These are phyloP conservation scores for Neovahlkampfia damariscottae DNA, from an alignment of 78 protist genomes.

Conservation along the genomic window DNA sequence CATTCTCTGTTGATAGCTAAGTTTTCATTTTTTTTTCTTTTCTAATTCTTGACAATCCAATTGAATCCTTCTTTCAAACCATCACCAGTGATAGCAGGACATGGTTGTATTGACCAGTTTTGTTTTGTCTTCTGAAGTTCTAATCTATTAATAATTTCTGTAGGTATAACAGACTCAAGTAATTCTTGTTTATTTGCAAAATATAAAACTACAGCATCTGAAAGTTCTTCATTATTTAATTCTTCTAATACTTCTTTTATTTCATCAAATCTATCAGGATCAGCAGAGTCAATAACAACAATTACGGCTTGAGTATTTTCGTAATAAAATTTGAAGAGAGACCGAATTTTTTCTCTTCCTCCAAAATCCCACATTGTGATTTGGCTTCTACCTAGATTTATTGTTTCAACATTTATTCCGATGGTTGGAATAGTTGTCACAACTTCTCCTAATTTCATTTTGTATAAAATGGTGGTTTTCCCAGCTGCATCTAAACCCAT, in stretches of 20 bases:
- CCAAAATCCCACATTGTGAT: constrained; percentile 28
- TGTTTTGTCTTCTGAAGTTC: constrained; percentile 14
- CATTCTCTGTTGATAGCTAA: too few species aligned
- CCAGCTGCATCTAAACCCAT: constrained; percentile 84
- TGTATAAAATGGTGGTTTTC: constrained; percentile 28
- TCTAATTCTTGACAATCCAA: too few species aligned
- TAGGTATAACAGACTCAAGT: constrained; percentile 37
- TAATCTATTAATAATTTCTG: constrained; percentile 37
- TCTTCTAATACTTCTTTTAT: neutral
- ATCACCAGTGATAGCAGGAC: constrained; percentile 29
- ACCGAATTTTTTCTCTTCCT: constrained; percentile 30
- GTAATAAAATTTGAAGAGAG: constrained; percentile 28
- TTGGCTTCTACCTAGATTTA: too few species aligned
- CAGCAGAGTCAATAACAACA: constrained; percentile 23
- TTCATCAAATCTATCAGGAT: constrained; percentile 2
- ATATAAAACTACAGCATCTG: constrained; percentile 54
- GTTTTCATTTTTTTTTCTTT: too few species aligned
- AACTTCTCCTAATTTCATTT: constrained; percentile 28
- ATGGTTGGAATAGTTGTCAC: constrained; percentile 51
- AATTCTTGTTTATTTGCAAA: constrained; percentile 82
- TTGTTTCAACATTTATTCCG: constrained; percentile 86
- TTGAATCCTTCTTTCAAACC: constrained; percentile 34
- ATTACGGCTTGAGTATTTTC: constrained; percentile 15
- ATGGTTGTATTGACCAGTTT: constrained; percentile 21
- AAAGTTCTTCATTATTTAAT: constrained; percentile 54